phyloP scores from a whole-genome alignment of 768 basidiomycete genomes.

The Ramaria sp. region DNA sequence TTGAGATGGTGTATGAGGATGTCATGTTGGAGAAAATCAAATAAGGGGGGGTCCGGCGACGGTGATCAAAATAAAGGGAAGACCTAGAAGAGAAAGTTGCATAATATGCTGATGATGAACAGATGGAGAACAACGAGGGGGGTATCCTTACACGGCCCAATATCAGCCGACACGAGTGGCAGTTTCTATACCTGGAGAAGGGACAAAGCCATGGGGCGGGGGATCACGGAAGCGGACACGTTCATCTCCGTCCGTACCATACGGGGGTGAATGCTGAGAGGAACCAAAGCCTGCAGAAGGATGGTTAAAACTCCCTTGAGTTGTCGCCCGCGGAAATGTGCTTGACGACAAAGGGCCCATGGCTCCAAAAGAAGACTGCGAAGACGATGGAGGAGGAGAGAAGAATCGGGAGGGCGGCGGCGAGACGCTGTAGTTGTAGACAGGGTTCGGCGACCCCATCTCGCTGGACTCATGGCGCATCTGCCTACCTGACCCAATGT shows the following conservation, averaged over 20 bases:
- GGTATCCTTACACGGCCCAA: background rate
- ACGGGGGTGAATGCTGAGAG: constrained; percentile 21
- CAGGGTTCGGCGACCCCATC: background rate
- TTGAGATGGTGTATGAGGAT: constrained; percentile 1
- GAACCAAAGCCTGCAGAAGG: constrained; percentile 18
- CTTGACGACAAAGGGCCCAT: background rate
- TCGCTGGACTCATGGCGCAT: background rate
- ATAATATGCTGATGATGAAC: background rate
- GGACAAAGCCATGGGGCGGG: constrained; percentile 14
- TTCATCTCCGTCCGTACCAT: constrained; percentile 20
- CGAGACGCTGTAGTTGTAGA: constrained; percentile 24
- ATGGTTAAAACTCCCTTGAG: background rate
- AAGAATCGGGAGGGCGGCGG: constrained; percentile 27
- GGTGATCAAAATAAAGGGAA: background rate
- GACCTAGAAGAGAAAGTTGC: background rate
- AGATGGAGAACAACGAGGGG: background rate
- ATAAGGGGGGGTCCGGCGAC: background rate
- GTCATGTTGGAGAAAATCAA: constrained; percentile 1
- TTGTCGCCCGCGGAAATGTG: background rate
- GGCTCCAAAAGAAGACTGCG: constrained; percentile 6
- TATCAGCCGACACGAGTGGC: constrained; percentile 12
- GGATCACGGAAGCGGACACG: constrained; percentile 9
- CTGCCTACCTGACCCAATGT: background rate
- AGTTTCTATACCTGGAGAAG: constrained; percentile 29
- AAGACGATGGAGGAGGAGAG: constrained; percentile 21